Conservation (phyloP, 306 rosid species). For the Erythrophleum fordii region DNA sequence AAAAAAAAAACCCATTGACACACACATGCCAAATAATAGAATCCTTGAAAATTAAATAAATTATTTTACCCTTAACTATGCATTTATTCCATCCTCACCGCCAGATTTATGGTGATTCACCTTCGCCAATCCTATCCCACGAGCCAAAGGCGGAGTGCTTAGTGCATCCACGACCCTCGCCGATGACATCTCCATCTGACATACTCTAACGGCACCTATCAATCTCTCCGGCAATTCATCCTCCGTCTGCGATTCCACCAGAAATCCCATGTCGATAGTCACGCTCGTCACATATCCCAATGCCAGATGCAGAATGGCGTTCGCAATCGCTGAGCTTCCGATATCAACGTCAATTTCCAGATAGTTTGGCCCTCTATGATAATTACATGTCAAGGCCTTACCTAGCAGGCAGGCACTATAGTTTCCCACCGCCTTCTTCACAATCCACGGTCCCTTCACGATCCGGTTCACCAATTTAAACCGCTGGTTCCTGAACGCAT, state of each 20-base stretch:
- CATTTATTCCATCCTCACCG: constrained; percentile 26
- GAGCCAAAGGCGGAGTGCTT: constrained; percentile 36
- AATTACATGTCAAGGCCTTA: constrained; percentile 79
- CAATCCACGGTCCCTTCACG: constrained; percentile 93
- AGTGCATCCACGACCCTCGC: constrained; percentile 58
- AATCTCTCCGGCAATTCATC: constrained; percentile 85
- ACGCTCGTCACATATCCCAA: constrained; percentile 77
- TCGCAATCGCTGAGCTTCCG: constrained; percentile 82
- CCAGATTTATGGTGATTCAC: constrained; percentile 59
- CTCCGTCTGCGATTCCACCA: constrained; percentile 81
- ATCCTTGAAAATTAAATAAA: not conserved
- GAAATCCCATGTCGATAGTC: constrained; percentile 81
- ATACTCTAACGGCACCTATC: constrained; percentile 81
- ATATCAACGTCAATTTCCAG: constrained; percentile 86
- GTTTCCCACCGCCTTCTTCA: constrained; percentile 82
- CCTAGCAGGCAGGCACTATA: constrained; percentile 83
- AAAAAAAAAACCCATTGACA: not conserved
- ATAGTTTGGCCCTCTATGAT: constrained; percentile 70
- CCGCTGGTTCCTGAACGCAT: constrained; percentile 80
- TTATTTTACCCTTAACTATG: not conserved
- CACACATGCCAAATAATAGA: not conserved
- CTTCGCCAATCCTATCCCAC: constrained; percentile 56
- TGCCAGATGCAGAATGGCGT: constrained; percentile 79
- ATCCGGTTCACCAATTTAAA: constrained; percentile 88
- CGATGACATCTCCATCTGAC: constrained; percentile 81